These are phyloP conservation scores for Tricholoma matsutake DNA, from an alignment of 768 basidiomycete genomes.

Conservation along the genomic window DNA sequence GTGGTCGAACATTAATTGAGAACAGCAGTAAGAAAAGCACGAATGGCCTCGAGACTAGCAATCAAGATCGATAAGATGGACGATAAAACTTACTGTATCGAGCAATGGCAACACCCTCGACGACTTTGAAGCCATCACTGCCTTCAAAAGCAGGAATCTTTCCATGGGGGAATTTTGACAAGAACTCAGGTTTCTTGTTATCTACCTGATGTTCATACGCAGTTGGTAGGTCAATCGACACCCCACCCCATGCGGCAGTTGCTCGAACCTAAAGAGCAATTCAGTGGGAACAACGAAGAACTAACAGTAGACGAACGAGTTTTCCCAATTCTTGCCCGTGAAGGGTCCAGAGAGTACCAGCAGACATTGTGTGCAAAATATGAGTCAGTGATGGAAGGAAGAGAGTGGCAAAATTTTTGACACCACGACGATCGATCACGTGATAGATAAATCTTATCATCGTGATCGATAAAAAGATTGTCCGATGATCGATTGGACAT, in stretches of 20 bases:
- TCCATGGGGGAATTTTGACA: conserved; percentile 71
- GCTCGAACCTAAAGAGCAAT: conserved; percentile 39
- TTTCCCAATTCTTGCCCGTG: not conserved
- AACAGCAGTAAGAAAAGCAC: not conserved
- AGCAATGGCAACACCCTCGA: conserved; percentile 77
- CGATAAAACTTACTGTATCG: conserved; percentile 73
- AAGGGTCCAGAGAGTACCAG: not conserved
- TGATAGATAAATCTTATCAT: not conserved
- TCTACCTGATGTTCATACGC: conserved; percentile 58
- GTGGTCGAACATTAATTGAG: not conserved
- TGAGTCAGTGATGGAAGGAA: not conserved
- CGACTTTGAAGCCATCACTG: conserved; percentile 69
- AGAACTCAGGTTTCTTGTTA: conserved; percentile 69
- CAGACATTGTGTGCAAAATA: conserved; percentile 1
- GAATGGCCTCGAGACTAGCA: not conserved
- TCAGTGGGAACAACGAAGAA: not conserved
- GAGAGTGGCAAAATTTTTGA: not conserved
- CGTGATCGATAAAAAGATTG: not conserved
- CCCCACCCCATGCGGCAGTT: conserved; percentile 54
- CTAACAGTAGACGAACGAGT: not conserved
- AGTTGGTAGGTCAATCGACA: conserved; percentile 53
- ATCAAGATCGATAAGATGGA: conserved; percentile 21
- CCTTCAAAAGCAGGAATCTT: conserved; percentile 83
- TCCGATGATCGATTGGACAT: not conserved
- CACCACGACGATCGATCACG: not conserved